Evolutionary conservation across 345 rosid genomes (phyloP).

Genomic region (Excoecaria cochinchinensis): DNA sequence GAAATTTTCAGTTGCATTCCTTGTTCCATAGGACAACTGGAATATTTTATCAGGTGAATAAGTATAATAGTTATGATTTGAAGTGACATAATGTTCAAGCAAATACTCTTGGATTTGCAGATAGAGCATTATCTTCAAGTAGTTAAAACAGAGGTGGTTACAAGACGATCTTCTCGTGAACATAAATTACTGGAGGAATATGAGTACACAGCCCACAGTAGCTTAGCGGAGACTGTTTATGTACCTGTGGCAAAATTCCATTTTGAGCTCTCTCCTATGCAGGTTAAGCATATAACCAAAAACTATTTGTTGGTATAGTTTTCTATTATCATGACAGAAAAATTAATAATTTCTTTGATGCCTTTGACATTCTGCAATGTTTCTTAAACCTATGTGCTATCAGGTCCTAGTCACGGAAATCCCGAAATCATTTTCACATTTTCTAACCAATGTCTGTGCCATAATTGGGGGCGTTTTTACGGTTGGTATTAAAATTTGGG

Average conservation of each 20-base stretch:
- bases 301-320: not conserved
- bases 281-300: constrained; percentile 44
- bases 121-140: constrained; percentile 96
- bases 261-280: constrained; percentile 98
- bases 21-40: not conserved
- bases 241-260: constrained; percentile 87
- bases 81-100: not conserved
- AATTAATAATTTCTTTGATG: not conserved
- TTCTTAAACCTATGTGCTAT: not conserved
- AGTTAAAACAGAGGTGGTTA: constrained; percentile 86
- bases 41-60: not conserved
- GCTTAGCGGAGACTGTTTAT: constrained; percentile 64
- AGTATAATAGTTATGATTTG: not conserved
- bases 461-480: constrained; percentile 97
- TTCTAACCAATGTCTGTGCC: constrained; percentile 92
- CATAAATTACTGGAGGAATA: constrained; percentile 68
- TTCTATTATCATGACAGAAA: not conserved
- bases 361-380: not conserved
- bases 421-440: constrained; percentile 83
- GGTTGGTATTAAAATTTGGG: constrained; percentile 46
- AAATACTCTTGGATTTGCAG: constrained; percentile 42
- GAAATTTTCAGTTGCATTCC: not conserved
- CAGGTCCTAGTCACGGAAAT: constrained; percentile 86
- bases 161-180: constrained; percentile 41
- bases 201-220: constrained; percentile 97